These are phyloP conservation scores for Xerocomus minutiporus DNA, from an alignment of 1,284 basidiomycete species.

Conservation along the genomic window DNA sequence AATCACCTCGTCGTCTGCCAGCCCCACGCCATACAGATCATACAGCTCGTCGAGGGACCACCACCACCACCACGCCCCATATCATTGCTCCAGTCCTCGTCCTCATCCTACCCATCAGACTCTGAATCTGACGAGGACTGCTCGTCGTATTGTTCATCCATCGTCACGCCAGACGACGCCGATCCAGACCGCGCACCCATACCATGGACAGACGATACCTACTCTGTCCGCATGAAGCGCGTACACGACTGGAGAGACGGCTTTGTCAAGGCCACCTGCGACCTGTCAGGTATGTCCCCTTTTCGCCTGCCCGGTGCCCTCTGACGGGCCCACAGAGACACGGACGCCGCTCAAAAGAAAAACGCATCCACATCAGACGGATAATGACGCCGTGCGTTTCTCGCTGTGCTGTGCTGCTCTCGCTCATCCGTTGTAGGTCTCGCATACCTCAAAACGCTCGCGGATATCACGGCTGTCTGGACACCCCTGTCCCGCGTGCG, in stretches of 20 bases:
- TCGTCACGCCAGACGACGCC: constrained; percentile 31
- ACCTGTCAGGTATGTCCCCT: constrained; percentile 32
- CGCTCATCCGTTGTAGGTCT: constrained; percentile 34
- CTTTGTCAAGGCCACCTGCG: constrained; percentile 33
- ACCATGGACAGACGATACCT: constrained; percentile 46
- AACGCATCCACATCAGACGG: constrained; percentile 21
- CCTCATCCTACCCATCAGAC: constrained; percentile 33
- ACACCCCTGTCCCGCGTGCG: constrained; percentile 65
- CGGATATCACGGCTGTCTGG: constrained; percentile 34
- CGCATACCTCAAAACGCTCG: constrained; percentile 52
- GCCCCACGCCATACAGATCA: constrained; percentile 57
- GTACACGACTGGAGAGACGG: constrained; percentile 62
- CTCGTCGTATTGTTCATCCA: constrained; percentile 67
- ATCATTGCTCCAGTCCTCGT: constrained; percentile 39
- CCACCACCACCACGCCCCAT: constrained; percentile 46
- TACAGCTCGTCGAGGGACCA: constrained; percentile 65
- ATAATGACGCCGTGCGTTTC: constrained; percentile 45
- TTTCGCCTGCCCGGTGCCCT: background rate
- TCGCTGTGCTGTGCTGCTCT: background rate
- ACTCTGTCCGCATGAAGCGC: constrained; percentile 48
- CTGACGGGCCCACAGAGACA: constrained; percentile 11
- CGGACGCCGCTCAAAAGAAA: constrained; percentile 26
- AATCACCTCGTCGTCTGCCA: constrained; percentile 48
- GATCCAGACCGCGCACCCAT: constrained; percentile 17
- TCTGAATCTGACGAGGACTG: constrained; percentile 42